Percentiles rank a stretch among this genome's conserved stretches.
Evolutionary conservation across 176 grass and related monocot species (phyloP).

Genomic region (Pontederia paniculata): DNA sequence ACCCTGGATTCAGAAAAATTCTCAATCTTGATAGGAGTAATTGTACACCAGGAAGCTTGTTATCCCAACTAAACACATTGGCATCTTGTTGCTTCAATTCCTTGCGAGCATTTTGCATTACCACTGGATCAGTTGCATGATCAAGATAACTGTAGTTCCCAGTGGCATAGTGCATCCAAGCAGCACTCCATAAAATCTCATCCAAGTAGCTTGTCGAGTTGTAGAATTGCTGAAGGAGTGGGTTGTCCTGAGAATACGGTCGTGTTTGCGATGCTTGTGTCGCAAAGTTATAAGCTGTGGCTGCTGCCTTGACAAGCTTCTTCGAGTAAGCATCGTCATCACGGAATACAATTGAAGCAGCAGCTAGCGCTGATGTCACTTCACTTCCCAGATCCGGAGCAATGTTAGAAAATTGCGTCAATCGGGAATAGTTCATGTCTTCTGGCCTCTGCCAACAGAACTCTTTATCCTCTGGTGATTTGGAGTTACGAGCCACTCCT

Average conservation of each 20-base stretch:
- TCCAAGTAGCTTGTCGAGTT: slow-evolving; percentile 74
- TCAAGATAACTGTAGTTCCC: slow-evolving; percentile 55
- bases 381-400: slow-evolving; percentile 57
- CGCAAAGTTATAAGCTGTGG: slow-evolving; percentile 43
- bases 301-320: slow-evolving; percentile 33
- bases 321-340: slow-evolving; percentile 24
- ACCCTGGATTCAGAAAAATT: too few species aligned
- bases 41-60: slow-evolving; percentile 36
- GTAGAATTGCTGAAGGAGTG: slow-evolving; percentile 41
- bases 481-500: not conserved
- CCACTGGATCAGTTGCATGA: slow-evolving; percentile 47
- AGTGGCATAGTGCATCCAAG: slow-evolving; percentile 74
- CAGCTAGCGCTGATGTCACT: slow-evolving; percentile 56
- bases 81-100: slow-evolving; percentile 33
- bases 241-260: slow-evolving; percentile 28
- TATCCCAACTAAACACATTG: slow-evolving; percentile 75
- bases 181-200: slow-evolving; percentile 67
- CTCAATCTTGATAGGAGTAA: too few species aligned
- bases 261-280: slow-evolving; percentile 24
- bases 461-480: not conserved
- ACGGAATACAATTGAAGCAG: slow-evolving; percentile 64
- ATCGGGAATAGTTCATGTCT: slow-evolving; percentile 45
- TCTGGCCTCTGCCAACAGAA: slow-evolving; percentile 71
- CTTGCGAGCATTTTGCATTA: slow-evolving; percentile 21
- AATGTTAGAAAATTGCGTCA: slow-evolving; percentile 23